Base-by-base conservation (phyloP, 2,329 filamentous ascomycete species). In the Zymoseptoria passerinii region DNA sequence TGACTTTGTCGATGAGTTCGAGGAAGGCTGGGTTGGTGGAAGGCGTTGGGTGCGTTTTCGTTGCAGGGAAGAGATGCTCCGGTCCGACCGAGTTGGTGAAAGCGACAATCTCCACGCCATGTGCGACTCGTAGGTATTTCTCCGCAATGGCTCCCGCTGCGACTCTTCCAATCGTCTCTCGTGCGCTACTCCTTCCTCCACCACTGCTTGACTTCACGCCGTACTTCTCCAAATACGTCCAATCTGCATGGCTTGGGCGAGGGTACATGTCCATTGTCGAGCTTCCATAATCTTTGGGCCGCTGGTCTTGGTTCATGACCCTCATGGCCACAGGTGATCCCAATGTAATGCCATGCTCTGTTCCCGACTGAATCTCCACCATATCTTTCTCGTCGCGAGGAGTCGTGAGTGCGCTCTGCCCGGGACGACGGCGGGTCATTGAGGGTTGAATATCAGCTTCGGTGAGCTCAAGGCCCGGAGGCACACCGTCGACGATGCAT, bases 211-310 rank as follows among this genome's bases (percentile, higher is more conserved):
- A 91, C 79, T 95, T 95, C 67, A 95, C 86, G 58, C 92, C 92
- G 74, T 99, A 99, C 78, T 97, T 97, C 75, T 96, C 89, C 61
- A 96, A 81, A 77, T 97, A 97, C 61, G 94, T 97, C 84, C 88
- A 96, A 76, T 97, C 92, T 60, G 94, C 92, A 76, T 97, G 94
- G 72, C 86, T 90, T 40, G 92, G 94, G 54, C 94, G 83, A 4
- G 94, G 94, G 81, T 88, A 97, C 62, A 85, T 77, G 75, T 97
- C 90, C 84, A 96, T 96, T 28, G 92, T 96, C 72, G 84, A 83
- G 76, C 85, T 83, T 58, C 89, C 89, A 76, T 97, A 97, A 78
- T 99, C 94, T 72, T 90, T 86, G 44, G 92, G 92, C 63, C 92
- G 81, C 72, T 96, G 90, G 74, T 97, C 92, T 78, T 97, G 86